Base-by-base conservation (phyloP, 768 basidiomycete genomes). In the Baorangia bicolor region DNA sequence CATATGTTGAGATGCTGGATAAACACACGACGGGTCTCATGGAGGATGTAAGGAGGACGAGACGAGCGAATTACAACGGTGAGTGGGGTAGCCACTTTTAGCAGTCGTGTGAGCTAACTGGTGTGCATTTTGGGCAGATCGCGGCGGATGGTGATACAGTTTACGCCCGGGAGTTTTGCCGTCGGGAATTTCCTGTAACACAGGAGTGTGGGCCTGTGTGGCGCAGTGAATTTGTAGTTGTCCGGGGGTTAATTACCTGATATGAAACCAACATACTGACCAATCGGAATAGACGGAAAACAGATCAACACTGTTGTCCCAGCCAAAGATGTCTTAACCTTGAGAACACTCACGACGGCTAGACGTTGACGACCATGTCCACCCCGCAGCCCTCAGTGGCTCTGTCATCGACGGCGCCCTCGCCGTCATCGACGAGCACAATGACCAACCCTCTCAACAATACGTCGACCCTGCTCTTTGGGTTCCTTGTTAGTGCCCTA, bases 1-100 rank as follows among this genome's bases (percentile, higher is more conserved):
- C 88, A 21, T 98, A 95, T 63, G 85, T 99, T 39, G 89, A 95
- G 42, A 83, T 97, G 77, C 73, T 98, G 60, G 91, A 98, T 56
- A 80, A 79, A 65, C 92, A 98, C 68, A 55, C 73, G 64, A 10
- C 68, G 67, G 37, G 55, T 23, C 57, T 71, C 33, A 61, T 71
- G 61, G 69, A 71, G 39, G 69, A 73, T 18, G 65, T 71, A 9
- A 63, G 71, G 43, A 63, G 14, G 51, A 53, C 27, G 25, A 69
- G 42, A 55, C 65, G 62, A 34, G 59, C 42, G 13, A 63, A 51
- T 7, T 41, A 69, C 46, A 40, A 52, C 5, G 61, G 67, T 69
- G 18, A 52, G 65, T 50, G 16, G 27, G 33, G 28, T 50, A 5
- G 4, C 13, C 14, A 34, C 11, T 18, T 23, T 21, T 38, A 18